phyloP scores from a whole-genome alignment of 164 flowering plant genomes.

The Magnolia sinica region DNA sequence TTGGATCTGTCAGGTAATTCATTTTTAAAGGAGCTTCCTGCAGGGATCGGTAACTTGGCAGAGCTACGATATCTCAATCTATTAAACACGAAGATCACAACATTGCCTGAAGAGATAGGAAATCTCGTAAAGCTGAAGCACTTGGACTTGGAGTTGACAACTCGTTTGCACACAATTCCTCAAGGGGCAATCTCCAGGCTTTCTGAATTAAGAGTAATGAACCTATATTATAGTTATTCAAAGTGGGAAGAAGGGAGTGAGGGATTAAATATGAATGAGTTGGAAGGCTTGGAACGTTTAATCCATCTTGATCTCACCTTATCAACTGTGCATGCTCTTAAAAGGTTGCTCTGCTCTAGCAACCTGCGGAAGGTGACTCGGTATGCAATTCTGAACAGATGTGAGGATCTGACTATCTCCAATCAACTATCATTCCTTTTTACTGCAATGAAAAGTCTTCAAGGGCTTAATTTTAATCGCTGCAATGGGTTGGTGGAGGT shows the following conservation, averaged over 20 bases:
- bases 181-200: slow-evolving; percentile 1
- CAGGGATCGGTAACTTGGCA: neutral
- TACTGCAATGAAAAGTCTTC: too few species aligned
- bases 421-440: too few species aligned
- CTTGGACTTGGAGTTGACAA: neutral
- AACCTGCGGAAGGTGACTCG: slow-evolving; percentile 1
- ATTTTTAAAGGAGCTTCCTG: too few species aligned
- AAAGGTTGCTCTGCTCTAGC: neutral
- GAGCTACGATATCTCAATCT: slow-evolving; percentile 5
- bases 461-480: too few species aligned
- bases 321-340: neutral
- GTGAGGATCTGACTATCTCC: neutral
- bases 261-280: neutral
- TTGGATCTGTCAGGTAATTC: too few species aligned
- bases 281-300: slow-evolving; percentile 9
- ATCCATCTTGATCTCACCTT: slow-evolving; percentile 8
- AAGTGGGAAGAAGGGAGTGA: neutral
- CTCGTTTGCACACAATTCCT: neutral
- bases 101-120: slow-evolving; percentile 4
- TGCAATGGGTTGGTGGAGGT: too few species aligned
- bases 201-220: slow-evolving; percentile 6
- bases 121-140: slow-evolving; percentile 7
- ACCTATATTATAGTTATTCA: neutral
- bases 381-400: neutral
- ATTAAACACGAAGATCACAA: neutral